Evolutionary conservation across 2,329 filamentous ascomycete genomes (phyloP), one percentile per base, ranked within the genome.

Genomic region (Plectosphaerella plurivora): DNA sequence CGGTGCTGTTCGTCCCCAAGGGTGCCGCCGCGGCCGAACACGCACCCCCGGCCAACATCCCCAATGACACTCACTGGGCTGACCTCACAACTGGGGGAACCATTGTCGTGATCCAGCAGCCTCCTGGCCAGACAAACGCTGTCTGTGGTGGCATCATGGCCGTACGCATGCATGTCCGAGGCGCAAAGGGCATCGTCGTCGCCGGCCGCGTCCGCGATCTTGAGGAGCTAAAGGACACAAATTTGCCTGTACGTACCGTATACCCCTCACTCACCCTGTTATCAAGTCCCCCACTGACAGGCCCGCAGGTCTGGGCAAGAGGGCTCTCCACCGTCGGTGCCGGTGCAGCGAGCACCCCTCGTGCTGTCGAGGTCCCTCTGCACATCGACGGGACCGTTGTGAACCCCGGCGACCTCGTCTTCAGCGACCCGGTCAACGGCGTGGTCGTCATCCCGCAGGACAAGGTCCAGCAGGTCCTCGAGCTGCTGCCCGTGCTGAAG

Each of bases 131-230:
- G 64, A 77, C 76, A 49, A 89, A 88, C 67, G 88, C 88, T 6
- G 78, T 89, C 8, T 77, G 89, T 6, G 88, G 88, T n/a, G 88
- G 88, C 16, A 89, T 91, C 57, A 88, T 91, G 79, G 88, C 86
- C 5, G 72, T 80, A 28, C 75, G 88, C 18, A 87, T 91, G 78
- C 82, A 83, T 60, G 65, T 77, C 14, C 73, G 85, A 11, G 79
- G 81, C 14, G 81, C 80, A 16, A 73, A 74, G 58, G 86, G 77
- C 3, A 77, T 87, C 11, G 70, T 91, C n/a, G 83, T 89, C 8
- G 78, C 83, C 58, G 88, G 88, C 1, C 73, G 87, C 39, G 80
- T 87, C 6, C 75, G 88, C 55, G 88, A 91, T 69, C 61, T 90
- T 16, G 71, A 69, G 15, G 83, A 88, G 61, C 65, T 89, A 53